phyloP scores from a whole-genome alignment of 257 asterid species.

The Plectranthus barbatus region DNA sequence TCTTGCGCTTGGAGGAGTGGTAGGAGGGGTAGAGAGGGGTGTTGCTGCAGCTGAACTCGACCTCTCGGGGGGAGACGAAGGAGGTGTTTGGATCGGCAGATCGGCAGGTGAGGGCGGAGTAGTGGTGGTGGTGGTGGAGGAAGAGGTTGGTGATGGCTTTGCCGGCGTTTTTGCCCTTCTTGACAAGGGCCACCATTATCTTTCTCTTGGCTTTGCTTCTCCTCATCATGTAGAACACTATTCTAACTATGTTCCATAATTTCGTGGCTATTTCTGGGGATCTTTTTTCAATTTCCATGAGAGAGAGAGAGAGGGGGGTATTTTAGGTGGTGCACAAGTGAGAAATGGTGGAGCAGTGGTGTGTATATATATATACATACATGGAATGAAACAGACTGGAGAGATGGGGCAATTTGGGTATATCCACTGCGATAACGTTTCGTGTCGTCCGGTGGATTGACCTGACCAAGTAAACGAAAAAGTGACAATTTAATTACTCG shows the following conservation, averaged over 20 bases:
- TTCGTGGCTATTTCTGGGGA: constrained; percentile 19
- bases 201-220: constrained; percentile 20
- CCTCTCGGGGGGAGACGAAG: constrained; percentile 29
- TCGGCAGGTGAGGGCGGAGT: constrained; percentile 30
- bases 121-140: constrained; percentile 14
- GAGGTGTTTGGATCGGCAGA: constrained; percentile 17
- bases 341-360: too few relatives aligned
- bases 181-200: constrained; percentile 16
- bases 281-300: constrained; percentile 24
- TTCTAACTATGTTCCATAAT: constrained; percentile 20
- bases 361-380: too few relatives aligned
- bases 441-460: too few relatives aligned
- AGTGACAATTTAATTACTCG: too few relatives aligned
- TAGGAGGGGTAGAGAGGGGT: constrained; percentile 23
- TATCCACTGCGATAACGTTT: too few relatives aligned
- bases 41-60: constrained; percentile 51
- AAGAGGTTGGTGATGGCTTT: constrained; percentile 21
- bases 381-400: too few relatives aligned
- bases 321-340: too few relatives aligned
- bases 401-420: too few relatives aligned
- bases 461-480: too few relatives aligned
- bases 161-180: constrained; percentile 18
- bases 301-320: too few relatives aligned
- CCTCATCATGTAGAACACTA: constrained; percentile 20
- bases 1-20: not conserved